Evolutionary conservation across 2,329 filamentous ascomycete genomes (phyloP).

Genomic region (Capronia americana): DNA sequence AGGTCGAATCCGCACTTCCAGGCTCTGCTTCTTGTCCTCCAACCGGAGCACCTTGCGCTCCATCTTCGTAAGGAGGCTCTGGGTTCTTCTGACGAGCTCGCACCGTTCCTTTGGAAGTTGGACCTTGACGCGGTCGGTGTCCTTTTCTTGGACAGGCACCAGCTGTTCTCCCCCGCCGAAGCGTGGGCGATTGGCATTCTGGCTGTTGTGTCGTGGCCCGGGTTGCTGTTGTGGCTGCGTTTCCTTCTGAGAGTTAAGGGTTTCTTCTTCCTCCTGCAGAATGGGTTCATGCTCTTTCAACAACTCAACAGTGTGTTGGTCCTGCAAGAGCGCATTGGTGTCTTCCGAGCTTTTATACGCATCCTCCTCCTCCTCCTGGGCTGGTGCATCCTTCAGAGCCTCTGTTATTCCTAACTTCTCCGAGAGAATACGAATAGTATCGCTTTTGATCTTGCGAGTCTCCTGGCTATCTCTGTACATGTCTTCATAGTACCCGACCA

Average conservation of each 20-base stretch:
- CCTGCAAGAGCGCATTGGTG: not conserved
- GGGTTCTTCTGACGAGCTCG: not conserved
- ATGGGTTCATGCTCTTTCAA: not conserved
- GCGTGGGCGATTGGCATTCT: not conserved
- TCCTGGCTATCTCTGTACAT: too few species aligned
- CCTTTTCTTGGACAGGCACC: not conserved
- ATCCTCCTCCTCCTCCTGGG: not conserved
- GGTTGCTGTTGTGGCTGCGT: not conserved
- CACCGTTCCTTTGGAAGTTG: not conserved
- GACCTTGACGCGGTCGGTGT: not conserved
- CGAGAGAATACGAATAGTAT: too few species aligned
- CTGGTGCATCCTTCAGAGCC: not conserved
- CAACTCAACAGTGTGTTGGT: not conserved
- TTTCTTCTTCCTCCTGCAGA: not conserved
- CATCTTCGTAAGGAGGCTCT: not conserved
- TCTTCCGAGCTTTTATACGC: not conserved
- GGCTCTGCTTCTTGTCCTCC: not conserved
- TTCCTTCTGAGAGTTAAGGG: not conserved
- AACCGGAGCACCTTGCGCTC: not conserved
- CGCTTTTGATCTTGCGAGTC: too few species aligned
- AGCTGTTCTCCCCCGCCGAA: not conserved
- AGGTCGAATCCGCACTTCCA: not conserved
- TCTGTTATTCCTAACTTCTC: not conserved
- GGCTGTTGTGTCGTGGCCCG: not conserved
- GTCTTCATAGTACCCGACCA: too few species aligned